Base-by-base conservation (phyloP, 129 eudicot species). In the Apium graveolens region DNA sequence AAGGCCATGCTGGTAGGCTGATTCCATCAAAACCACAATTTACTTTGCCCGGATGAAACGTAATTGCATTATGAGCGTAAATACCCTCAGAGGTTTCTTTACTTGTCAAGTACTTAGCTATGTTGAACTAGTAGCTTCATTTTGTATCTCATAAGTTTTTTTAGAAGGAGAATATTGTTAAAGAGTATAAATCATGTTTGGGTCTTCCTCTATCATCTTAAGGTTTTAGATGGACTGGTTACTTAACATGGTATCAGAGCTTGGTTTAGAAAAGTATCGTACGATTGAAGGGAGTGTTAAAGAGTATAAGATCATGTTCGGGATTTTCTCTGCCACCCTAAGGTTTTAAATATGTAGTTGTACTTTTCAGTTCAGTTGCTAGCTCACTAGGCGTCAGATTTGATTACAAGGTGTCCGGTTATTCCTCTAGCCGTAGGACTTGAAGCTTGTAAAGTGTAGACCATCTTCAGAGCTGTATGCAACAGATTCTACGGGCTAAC, bases 331-430 rank as follows among this genome's bases (percentile, higher is more conserved):
- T n/a, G n/a, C n/a, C n/a, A n/a, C n/a, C n/a, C n/a, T n/a, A n/a
- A n/a, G n/a, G n/a, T n/a, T n/a, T n/a, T n/a, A n/a, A 91, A 48
- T 27, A 83, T 82, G 82, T 80, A 37, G 84, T 84, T 21, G 91
- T 96, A 48, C 84, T 78, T 86, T 84, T 88, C 84, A 91, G 75
- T 75, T 94, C 96, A 76, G 85, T 90, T 81, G 88, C 91, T 81
- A 81, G 90, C 63, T 89, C 93, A 81, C 83, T 86, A 76, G 97
- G 93, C 16, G 92, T 86, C 41, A n/a, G 96, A 90, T 69, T 85
- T 86, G 83, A 77, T 86, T 62, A 87, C 98, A 51, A 94, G 97
- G 31, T 90, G 89, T 79, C 85, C 93, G 49, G 87, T 75, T 76
- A 91, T 91, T 35, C 37, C 37, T 35, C 37, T 35, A 35, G 37